phyloP scores from a whole-genome alignment of 2,329 filamentous ascomycete species.

The Colletotrichum agaves region DNA sequence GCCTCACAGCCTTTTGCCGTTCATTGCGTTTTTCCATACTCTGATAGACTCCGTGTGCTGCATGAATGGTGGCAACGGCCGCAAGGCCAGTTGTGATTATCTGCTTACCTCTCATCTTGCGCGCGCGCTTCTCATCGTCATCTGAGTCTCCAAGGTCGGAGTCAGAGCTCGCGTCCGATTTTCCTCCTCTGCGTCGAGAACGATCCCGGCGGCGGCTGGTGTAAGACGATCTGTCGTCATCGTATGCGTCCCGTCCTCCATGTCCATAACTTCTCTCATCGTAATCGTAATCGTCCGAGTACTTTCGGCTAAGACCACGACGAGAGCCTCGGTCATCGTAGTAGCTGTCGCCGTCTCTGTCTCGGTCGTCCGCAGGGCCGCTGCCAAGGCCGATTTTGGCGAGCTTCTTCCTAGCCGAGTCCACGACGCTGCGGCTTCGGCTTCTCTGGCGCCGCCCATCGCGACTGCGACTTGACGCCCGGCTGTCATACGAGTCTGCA shows the following conservation, averaged over 20 bases:
- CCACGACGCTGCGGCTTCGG: conserved; percentile 74
- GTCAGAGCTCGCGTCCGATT: conserved; percentile 61
- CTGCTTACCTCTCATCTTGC: conserved; percentile 72
- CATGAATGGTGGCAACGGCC: conserved; percentile 69
- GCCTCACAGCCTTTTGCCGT: conserved; percentile 63
- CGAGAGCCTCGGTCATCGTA: conserved; percentile 52
- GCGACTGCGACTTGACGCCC: conserved; percentile 28
- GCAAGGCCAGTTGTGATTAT: conserved; percentile 66
- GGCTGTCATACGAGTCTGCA: conserved; percentile 58
- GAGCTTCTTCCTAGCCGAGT: conserved; percentile 68
- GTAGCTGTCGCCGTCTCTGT: conserved; percentile 54
- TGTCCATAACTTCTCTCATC: conserved; percentile 54
- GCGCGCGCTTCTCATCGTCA: conserved; percentile 63
- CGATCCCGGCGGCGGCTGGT: conserved; percentile 53
- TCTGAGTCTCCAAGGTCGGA: conserved; percentile 68
- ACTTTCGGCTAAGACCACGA: conserved; percentile 49
- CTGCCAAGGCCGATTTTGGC: conserved; percentile 70
- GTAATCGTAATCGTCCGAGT: conserved; percentile 60
- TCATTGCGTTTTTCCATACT: conserved; percentile 67
- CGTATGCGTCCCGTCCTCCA: conserved; percentile 51
- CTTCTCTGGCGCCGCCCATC: conserved; percentile 49
- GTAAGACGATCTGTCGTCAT: conserved; percentile 57
- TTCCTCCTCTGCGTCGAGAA: conserved; percentile 49
- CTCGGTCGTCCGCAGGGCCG: conserved; percentile 52
- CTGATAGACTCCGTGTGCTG: conserved; percentile 67